These are phyloP conservation scores for Cercospora beticola DNA, from an alignment of 2,329 filamentous ascomycete species.

Conservation along the genomic window DNA sequence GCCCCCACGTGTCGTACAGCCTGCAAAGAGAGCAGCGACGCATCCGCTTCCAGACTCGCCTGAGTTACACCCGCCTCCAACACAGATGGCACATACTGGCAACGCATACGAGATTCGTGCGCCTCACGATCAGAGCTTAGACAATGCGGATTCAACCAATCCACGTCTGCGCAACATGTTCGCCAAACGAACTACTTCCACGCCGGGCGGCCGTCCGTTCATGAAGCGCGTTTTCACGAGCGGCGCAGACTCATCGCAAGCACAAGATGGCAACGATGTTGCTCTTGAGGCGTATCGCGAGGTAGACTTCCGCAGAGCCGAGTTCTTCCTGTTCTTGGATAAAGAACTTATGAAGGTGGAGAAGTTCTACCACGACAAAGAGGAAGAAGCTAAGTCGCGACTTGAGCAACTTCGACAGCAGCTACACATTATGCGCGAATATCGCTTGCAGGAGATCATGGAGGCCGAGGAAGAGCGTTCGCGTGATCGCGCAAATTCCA, in stretches of 20 bases:
- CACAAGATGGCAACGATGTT: slow-evolving; percentile 43
- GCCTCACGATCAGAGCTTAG: slow-evolving; percentile 17
- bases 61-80: slow-evolving; percentile 20
- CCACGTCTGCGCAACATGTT: slow-evolving; percentile 23
- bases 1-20: background rate
- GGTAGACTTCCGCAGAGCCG: slow-evolving; percentile 70
- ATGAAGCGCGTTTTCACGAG: slow-evolving; percentile 30
- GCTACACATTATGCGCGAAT: slow-evolving; percentile 88
- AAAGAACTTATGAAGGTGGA: slow-evolving; percentile 88
- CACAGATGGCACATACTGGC: slow-evolving; percentile 30
- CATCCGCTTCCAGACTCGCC: background rate
- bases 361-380: slow-evolving; percentile 81
- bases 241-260: slow-evolving; percentile 31
- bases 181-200: slow-evolving; percentile 45
- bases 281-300: slow-evolving; percentile 60
- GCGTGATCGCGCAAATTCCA: slow-evolving; percentile 9
- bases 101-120: slow-evolving; percentile 29
- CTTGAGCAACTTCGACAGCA: slow-evolving; percentile 73
- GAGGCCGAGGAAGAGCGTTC: slow-evolving; percentile 46
- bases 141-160: slow-evolving; percentile 26
- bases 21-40: slow-evolving; percentile 5
- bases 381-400: slow-evolving; percentile 76
- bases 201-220: slow-evolving; percentile 33
- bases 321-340: slow-evolving; percentile 86
- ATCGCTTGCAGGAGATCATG: slow-evolving; percentile 71